Evolutionary conservation across 2,329 filamentous ascomycete genomes (phyloP), one percentile per base, ranked within the genome.

Genomic region (Penicillium sp.): DNA sequence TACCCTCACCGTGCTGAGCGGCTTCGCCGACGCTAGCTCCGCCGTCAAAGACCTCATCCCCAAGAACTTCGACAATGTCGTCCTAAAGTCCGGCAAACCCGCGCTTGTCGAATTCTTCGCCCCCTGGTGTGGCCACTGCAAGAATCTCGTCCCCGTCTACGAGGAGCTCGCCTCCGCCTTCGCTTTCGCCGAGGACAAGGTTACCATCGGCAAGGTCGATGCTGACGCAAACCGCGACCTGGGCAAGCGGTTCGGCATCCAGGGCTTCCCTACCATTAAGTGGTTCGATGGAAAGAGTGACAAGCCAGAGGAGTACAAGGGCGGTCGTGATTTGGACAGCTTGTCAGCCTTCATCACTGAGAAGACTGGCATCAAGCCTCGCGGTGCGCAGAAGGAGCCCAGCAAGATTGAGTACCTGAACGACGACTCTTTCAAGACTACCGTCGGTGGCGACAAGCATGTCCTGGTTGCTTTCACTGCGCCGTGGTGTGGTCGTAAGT

Each of bases 71-170:
- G 91, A 97, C 76, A 75, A 85, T 39, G 78, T 95, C 45, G 89
- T 95, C 55, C 78, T 95, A 50, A 82, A 94, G 69, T 91, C 87
- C 37, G 89, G 89, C 71, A 97, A 95, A 77, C 91, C 93, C 35
- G 90, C 93, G 0, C 84, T 98, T 22, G 89, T 97, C 61, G 90
- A 97, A 71, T 98, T 98, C 80, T 97, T 95, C 67, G 93, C 93
- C 27, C 90, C 91, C 20, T 98, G 93, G 93, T 98, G 93, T 66
- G 94, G 93, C 26, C 93, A 98, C 79, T 98, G 93, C 88, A 97
- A 97, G 81, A 95, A 76, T 65, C 86, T 98, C 27, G 93, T 93
- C 13, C 94, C 93, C 40, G 77, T 94, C 49, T 98, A 94, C 72
- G 93, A 98, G 69, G 87, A 98, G 67, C 82, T 98, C 35, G 93